A percentile compares a stretch with the other conserved stretches of the same genome.
Evolutionary conservation across 495 filamentous ascomycete species (phyloP).

Genomic region (Amniculicola lignicola): DNA sequence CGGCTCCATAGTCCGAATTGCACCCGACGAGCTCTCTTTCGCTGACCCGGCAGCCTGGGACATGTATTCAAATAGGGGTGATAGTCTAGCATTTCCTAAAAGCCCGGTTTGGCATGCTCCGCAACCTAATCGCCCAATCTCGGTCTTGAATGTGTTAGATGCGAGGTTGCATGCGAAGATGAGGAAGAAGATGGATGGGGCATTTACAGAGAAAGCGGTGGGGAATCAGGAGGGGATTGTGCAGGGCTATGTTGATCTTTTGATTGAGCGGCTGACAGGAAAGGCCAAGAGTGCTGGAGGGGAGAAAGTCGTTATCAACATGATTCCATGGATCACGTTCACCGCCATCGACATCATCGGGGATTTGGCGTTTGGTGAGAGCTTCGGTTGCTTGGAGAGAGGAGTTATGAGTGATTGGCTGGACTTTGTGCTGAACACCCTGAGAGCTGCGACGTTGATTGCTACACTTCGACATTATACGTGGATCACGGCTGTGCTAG

Average conservation of each 20-base stretch:
- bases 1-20: constrained; percentile 31
- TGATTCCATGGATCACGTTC: constrained; percentile 36
- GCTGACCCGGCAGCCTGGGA: constrained; percentile 32
- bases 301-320: constrained; percentile 21
- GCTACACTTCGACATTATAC: constrained; percentile 16
- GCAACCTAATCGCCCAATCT: constrained; percentile 19
- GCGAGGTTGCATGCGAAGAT: constrained; percentile 29
- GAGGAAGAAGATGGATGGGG: constrained; percentile 26
- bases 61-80: constrained; percentile 32
- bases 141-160: constrained; percentile 32
- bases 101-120: constrained; percentile 31
- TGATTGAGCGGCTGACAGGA: constrained; percentile 27
- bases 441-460: constrained; percentile 24
- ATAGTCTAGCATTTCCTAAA: constrained; percentile 31
- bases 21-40: constrained; percentile 39
- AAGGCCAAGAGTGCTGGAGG: not conserved
- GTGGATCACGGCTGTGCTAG: constrained; percentile 15
- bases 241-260: constrained; percentile 26
- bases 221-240: constrained; percentile 34
- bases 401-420: constrained; percentile 24
- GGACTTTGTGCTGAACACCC: constrained; percentile 21
- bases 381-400: constrained; percentile 33
- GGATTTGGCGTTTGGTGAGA: constrained; percentile 38
- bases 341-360: constrained; percentile 38
- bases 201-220: constrained; percentile 36